Base-by-base conservation (phyloP, 805 yeast species). In the Barnettozyma sucrosica region DNA sequence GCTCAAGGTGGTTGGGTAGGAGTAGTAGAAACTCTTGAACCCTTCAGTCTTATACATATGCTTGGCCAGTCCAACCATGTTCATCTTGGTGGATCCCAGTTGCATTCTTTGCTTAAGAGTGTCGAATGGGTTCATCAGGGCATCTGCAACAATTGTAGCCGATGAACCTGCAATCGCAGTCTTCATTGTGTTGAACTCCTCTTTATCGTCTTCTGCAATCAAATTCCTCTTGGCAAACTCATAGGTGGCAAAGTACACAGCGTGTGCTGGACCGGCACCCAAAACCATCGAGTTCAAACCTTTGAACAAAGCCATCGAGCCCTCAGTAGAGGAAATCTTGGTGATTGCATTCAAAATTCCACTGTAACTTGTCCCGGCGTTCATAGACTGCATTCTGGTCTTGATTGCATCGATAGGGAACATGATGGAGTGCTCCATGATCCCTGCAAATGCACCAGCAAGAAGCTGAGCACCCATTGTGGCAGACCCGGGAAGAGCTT, bases 181-280 rank as follows among this genome's bases (percentile, higher is more conserved):
- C 55, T 87, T 83, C 33, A 85, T 57, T 19, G 97, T 93, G 61
- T 87, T 92, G 60, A 81, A 67, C 9, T 69, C 64, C 25, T 62
- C 59, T 23, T 52, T 52, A 38, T 66, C 66, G 23, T 64, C 58
- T 16, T 66, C 65, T 36, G 60, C 57, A 39, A 70, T 68, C 23
- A 71, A 47, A 7, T 57, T 54, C 41, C 66, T 58, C 53, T 70
- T 76, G 33, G 89, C 75, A 44, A 81, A 75, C 67, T 92, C 99
- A 66, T 89, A 93, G 4, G 93, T 95, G n/a, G 90, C 82, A 64
- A 89, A 92, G 67, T 93, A 92, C 7, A 93, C 85, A 4, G 98
- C 98, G 69, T 92, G 99, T 3, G 98, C 97, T 3, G 99, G 99
- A 7, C 99, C 99, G n/a, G 99, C 97, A 34, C 99, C 99, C 51